Percentiles rank a stretch among this genome's conserved stretches.
phyloP scores from a whole-genome alignment of 106 monocot genomes.

The Platanthera zijinensis region DNA sequence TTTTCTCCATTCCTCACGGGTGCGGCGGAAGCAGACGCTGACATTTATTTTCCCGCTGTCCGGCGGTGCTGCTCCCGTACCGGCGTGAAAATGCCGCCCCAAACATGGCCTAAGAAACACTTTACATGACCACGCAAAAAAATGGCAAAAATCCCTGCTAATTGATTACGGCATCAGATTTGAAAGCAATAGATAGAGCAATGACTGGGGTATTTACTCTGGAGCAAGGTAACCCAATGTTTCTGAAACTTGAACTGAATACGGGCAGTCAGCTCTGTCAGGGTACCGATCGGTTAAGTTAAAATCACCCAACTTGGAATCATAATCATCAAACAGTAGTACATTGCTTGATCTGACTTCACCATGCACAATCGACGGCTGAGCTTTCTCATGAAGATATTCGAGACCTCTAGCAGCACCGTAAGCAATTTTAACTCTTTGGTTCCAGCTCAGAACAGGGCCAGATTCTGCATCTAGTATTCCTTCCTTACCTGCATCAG shows the following conservation, averaged over 20 bases:
- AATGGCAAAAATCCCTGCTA: not conserved
- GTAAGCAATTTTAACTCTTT: conserved; percentile 48
- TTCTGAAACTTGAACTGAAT: conserved; percentile 55
- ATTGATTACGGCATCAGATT: not conserved
- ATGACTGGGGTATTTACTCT: conserved; percentile 15
- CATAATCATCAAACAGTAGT: conserved; percentile 48
- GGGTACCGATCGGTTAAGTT: conserved; percentile 55
- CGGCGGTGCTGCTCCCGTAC: too few relatives aligned
- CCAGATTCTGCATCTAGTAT: conserved; percentile 50
- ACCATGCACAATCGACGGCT: conserved; percentile 43
- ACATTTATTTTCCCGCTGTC: too few relatives aligned
- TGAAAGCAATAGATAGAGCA: not conserved
- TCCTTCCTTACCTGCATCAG: conserved; percentile 36
- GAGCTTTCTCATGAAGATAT: conserved; percentile 58
- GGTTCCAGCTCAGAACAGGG: conserved; percentile 51
- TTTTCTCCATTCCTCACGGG: too few relatives aligned
- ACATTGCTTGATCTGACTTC: conserved; percentile 65
- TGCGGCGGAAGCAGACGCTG: too few relatives aligned
- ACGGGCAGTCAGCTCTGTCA: conserved; percentile 55
- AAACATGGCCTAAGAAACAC: too few relatives aligned
- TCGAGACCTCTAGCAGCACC: conserved; percentile 57
- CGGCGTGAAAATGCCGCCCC: too few relatives aligned
- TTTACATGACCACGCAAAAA: not conserved
- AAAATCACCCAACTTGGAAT: conserved; percentile 50
- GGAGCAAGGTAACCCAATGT: conserved; percentile 65